Conservation (phyloP, 176 grass and related monocot genomes). For the Dactylis glomerata region DNA sequence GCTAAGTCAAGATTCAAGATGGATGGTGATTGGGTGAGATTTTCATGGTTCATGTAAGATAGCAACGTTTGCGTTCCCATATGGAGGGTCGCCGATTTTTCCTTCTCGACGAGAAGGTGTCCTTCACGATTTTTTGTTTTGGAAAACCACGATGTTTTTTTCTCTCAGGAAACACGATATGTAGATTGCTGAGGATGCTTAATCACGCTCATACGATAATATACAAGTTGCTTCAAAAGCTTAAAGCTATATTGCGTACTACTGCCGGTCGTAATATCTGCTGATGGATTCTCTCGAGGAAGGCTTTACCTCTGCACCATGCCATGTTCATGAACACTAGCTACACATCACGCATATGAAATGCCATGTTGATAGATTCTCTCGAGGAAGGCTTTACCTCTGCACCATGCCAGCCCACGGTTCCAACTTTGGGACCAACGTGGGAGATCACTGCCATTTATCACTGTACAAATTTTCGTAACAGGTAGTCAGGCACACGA, state of each 20-base stretch:
- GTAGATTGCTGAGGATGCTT: neutral
- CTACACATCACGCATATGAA: neutral
- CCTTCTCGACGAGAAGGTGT: neutral
- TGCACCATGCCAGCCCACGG: neutral
- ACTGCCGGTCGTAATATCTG: neutral
- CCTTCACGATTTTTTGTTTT: neutral
- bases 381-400: conserved; percentile 13
- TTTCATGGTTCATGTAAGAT: neutral
- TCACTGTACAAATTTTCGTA: neutral
- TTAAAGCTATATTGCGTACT: neutral
- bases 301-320: conserved; percentile 17
- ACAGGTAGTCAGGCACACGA: neutral
- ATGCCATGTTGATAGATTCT: neutral
- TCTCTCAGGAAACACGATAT: neutral
- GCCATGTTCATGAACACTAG: neutral
- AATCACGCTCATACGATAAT: neutral
- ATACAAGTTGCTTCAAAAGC: neutral
- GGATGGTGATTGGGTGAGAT: neutral
- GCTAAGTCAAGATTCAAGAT: neutral
- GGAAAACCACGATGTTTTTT: neutral
- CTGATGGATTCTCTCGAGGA: neutral
- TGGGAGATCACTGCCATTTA: conserved; percentile 12
- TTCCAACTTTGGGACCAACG: conserved; percentile 10
- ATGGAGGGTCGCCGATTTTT: neutral
- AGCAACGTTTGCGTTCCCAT: neutral